A percentile compares a stretch with the other conserved stretches of the same genome.
These are phyloP conservation scores for Lasiodiplodia citricola DNA, from an alignment of 2,329 filamentous ascomycete species.

Conservation along the genomic window DNA sequence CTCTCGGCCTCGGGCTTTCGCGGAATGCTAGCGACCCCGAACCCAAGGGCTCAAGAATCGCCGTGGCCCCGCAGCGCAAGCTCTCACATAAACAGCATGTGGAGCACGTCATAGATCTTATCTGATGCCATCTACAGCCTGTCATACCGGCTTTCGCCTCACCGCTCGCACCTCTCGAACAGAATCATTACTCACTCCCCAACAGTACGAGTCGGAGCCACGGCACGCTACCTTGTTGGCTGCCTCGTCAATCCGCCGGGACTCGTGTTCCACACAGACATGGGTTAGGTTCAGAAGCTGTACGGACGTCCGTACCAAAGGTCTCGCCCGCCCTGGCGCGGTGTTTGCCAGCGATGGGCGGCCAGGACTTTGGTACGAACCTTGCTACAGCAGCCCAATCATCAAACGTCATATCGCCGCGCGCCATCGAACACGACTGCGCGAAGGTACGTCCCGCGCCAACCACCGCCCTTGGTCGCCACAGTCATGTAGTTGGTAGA, in stretches of 20 bases:
- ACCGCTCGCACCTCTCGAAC: background rate
- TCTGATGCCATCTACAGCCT: slow-evolving; percentile 16
- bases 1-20: background rate
- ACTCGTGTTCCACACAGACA: background rate
- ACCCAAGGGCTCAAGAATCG: background rate
- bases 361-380: too few relatives aligned
- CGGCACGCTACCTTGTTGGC: slow-evolving; percentile 6
- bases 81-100: background rate
- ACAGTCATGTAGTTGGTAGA: too few relatives aligned
- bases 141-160: background rate
- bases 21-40: background rate
- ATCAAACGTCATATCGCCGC: too few relatives aligned
- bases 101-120: slow-evolving; percentile 16
- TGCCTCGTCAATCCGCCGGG: background rate
- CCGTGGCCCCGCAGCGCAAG: background rate
- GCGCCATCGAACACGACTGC: too few relatives aligned
- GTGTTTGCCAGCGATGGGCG: too few relatives aligned
- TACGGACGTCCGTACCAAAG: too few relatives aligned
- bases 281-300: too few relatives aligned
- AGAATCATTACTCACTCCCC: background rate
- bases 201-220: background rate
- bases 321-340: too few relatives aligned
- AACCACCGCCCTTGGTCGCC: too few relatives aligned
- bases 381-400: too few relatives aligned
- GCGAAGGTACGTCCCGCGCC: too few relatives aligned